phyloP scores from a whole-genome alignment of 176 grass and related monocot species.

The Hordeum marinum region DNA sequence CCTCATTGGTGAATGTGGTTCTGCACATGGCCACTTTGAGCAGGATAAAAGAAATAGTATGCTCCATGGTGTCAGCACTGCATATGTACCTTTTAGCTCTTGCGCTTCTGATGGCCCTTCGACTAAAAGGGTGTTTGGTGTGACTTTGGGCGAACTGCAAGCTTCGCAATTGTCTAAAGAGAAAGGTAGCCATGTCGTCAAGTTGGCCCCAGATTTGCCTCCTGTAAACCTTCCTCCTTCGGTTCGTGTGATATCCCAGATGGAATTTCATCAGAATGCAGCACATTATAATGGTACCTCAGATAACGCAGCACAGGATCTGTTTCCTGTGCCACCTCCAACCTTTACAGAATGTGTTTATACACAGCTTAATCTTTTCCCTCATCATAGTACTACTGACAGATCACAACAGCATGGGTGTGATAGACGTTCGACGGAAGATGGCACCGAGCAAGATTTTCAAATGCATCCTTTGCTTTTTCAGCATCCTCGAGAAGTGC shows the following conservation, averaged over 20 bases:
- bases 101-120: slow-evolving; percentile 31
- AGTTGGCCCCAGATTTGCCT: slow-evolving; percentile 91
- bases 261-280: slow-evolving; percentile 40
- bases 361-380: slow-evolving; percentile 53
- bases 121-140: slow-evolving; percentile 12
- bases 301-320: slow-evolving; percentile 39
- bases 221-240: slow-evolving; percentile 87
- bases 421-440: slow-evolving; percentile 28
- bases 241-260: slow-evolving; percentile 64
- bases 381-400: slow-evolving; percentile 40
- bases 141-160: slow-evolving; percentile 28
- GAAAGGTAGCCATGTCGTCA: slow-evolving; percentile 68
- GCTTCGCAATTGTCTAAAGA: slow-evolving; percentile 41
- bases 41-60: slow-evolving; percentile 29
- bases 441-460: slow-evolving; percentile 58
- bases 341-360: slow-evolving; percentile 29
- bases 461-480: slow-evolving; percentile 95
- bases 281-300: slow-evolving; percentile 34
- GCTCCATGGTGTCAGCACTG: slow-evolving; percentile 18
- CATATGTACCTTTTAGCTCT: slow-evolving; percentile 30
- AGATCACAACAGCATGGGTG: slow-evolving; percentile 32
- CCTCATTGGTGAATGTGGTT: slow-evolving; percentile 33
- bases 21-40: slow-evolving; percentile 31
- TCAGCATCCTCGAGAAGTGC: slow-evolving; percentile 55
- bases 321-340: slow-evolving; percentile 20